Base-by-base conservation (phyloP, 495 filamentous ascomycete species). In the Extremus antarcticus region DNA sequence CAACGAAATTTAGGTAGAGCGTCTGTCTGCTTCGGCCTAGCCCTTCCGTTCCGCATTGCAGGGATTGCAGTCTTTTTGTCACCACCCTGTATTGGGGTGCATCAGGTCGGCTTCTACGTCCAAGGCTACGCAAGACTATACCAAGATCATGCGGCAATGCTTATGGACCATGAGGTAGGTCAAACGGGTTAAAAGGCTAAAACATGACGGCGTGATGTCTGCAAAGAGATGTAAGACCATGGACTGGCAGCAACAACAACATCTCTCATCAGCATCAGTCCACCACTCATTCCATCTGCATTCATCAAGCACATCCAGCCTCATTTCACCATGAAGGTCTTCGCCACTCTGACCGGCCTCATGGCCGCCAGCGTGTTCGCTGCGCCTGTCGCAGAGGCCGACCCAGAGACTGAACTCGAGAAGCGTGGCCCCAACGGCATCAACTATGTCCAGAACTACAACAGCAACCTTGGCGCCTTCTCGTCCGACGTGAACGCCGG, bases 381-480 rank as follows among this genome's bases (percentile, higher is more conserved):
- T 19, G 51, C 51, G 22, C 51, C 51, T 10, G 51, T 39, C 25
- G 51, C 39, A 38, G 50, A 52, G 32, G 29, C 29, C 4, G 29
- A 35, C 7, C 7, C 29, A 35, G 29, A 35, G 29, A 13, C 29
- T 7, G 29, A 35, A 13, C 4, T 54, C 41, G 51, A 24, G 17
- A 40, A 38, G 1, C 38, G 51, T 22, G 35, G 35, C 51, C 51
- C 51, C 9, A 40, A 40, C 17, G 51, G 51, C 4, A 51, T 43
- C 25, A 56, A 56, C 47, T 56, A 56, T 35, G 54, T 56, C 35
- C 54, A 56, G 54, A 56, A 56, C 54, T 56, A 56, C 54, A 56
- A 56, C 25, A 24, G 46, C 17, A 48, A 32, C 35, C 45, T 48
- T 13, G 54, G 45, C 46, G 7, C 43, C 20, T 56, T 56, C 47